Conservation (phyloP, 1,284 basidiomycete species). For the Apiotrichum laibachii region DNA sequence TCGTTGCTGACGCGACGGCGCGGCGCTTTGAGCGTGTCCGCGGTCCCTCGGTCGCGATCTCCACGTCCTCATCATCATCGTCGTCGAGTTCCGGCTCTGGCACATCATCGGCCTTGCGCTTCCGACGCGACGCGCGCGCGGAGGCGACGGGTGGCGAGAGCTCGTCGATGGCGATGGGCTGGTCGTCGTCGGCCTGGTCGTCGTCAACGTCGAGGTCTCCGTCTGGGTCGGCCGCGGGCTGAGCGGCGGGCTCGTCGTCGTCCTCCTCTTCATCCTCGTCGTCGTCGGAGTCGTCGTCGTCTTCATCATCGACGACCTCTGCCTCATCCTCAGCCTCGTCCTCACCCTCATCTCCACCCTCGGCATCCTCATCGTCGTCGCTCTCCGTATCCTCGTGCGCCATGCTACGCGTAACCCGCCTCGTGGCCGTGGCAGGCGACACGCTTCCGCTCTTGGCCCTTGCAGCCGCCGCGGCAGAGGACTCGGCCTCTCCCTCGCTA, state of each 20-base stretch:
- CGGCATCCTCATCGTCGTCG: neutral
- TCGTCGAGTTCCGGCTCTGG: neutral
- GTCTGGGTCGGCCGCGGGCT: neutral
- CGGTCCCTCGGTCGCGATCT: neutral
- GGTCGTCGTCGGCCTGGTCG: neutral
- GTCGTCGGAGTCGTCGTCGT: neutral
- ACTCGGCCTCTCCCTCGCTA: neutral
- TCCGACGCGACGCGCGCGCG: neutral
- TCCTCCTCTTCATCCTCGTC: neutral
- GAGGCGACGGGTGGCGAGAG: neutral
- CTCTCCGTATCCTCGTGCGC: neutral
- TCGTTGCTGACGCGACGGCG: neutral
- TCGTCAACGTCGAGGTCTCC: neutral
- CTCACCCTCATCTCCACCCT: neutral
- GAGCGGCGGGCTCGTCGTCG: neutral
- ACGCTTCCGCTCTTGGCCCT: no score
- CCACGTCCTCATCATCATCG: constrained; percentile 1
- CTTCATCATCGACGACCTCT: neutral
- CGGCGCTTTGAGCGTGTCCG: constrained; percentile 4
- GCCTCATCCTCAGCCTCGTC: neutral
- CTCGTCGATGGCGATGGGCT: neutral
- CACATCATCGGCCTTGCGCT: neutral
- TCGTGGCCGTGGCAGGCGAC: neutral
- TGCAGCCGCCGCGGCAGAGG: neutral
- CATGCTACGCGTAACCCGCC: constrained; percentile 4